Percentiles rank a stretch among this genome's conserved stretches.
phyloP scores from a whole-genome alignment of 208 protist species.

The Kentomonas sorsogonicus region DNA sequence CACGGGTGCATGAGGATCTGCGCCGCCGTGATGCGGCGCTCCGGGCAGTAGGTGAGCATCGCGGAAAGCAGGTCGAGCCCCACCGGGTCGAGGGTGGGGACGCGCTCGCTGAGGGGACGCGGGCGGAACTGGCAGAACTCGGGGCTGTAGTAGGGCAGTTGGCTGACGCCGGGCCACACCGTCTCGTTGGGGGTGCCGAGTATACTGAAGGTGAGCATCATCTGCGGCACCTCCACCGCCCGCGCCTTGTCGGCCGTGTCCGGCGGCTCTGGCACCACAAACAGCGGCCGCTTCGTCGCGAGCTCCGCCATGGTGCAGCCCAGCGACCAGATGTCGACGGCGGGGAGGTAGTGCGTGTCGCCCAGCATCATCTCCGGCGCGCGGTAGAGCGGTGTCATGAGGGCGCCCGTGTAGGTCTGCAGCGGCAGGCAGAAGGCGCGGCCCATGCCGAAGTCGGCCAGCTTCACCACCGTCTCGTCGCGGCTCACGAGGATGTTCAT shows the following conservation, averaged over 20 bases:
- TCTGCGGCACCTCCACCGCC: constrained; percentile 85
- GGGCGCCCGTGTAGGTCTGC: constrained; percentile 86
- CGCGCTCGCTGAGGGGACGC: constrained; percentile 23
- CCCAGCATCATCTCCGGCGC: constrained; percentile 92
- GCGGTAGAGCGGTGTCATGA: constrained; percentile 94
- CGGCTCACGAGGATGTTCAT: constrained; percentile 83
- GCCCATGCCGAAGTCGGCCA: constrained; percentile 90
- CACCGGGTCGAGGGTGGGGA: constrained; percentile 50
- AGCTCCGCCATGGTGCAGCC: constrained; percentile 96
- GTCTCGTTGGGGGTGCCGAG: constrained; percentile 92
- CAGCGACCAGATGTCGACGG: constrained; percentile 93
- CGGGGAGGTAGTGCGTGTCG: constrained; percentile 71
- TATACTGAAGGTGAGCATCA: constrained; percentile 86
- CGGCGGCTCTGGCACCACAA: no score
- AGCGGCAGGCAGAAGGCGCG: constrained; percentile 77
- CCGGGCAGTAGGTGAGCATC: constrained; percentile 68
- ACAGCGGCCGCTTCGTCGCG: constrained; percentile 65
- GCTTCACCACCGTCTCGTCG: constrained; percentile 71
- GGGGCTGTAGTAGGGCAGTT: constrained; percentile 63
- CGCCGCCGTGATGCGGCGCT: constrained; percentile 57
- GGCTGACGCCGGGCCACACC: constrained; percentile 66
- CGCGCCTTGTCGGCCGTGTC: no score
- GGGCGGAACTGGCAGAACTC: constrained; percentile 57
- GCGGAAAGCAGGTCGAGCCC: constrained; percentile 56
- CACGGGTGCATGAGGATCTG: constrained; percentile 73